Evolutionary conservation across 139 green algal species (phyloP), one percentile per base, ranked within the genome.

Genomic region (Parachlorella kessleri): DNA sequence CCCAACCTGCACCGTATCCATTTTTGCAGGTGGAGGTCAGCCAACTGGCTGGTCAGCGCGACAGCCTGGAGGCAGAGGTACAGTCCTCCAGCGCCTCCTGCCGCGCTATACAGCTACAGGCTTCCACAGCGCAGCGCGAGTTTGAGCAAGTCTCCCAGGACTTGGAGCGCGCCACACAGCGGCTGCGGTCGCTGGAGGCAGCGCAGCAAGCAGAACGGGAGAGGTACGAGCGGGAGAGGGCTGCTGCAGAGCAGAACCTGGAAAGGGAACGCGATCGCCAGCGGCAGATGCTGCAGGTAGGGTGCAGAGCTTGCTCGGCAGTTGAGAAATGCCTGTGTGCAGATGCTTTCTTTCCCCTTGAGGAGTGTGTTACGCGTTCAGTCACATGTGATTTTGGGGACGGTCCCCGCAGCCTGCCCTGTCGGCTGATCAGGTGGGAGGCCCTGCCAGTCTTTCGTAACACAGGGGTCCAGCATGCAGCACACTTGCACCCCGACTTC

Each of bases 161-260:
- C 37, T 65, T 87, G 40, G 80, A 79, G 33, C 67, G 84, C 4
- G 79, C 74, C 23, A 81, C 78, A 55, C 37, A 28, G 23, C 83
- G 63, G 18, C 72, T 88, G n/a, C 36, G 42, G 2, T 66, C 55
- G 10, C 69, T 84, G 53, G 76, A 86, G 38, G 69, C 38, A 1
- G 80, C 75, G 4, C 48, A 74, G 42, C 59, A 66, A n/a, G 76
- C 75, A 14, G 76, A 78, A 72, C 40, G 80, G 65, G 33, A 81
- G 23, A 55, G 66, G 32, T 69, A 85, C 4, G 72, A 82, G 26
- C 55, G 54, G 23, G 69, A 85, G 67, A 66, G 70, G 6, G 72
- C 65, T 3, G 64, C 41, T 4, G 66, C 77, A 24, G 53, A 63
- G 36, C 80, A 73, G 14, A 6, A 28, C 2, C 28, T 36, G 5